Evolutionary conservation across 352 stramenopile species (phyloP), one percentile per base, ranked within the genome.

Genomic region (Phytophthora brassicae): DNA sequence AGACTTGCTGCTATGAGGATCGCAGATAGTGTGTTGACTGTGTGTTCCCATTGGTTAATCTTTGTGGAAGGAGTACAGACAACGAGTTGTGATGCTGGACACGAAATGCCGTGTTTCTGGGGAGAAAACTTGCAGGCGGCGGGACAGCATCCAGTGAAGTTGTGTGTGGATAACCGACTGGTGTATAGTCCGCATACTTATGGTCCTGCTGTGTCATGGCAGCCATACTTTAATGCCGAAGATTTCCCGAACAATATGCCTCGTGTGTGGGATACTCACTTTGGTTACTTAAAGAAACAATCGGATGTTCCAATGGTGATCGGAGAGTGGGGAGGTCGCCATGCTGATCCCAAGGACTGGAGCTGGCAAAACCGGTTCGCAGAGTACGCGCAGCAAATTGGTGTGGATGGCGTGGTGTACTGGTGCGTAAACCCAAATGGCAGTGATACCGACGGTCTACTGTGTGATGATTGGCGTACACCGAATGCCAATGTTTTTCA

Each of bases 341-440:
- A 83, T 53, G 60, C 55, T 0, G 55, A 64, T 8, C 38, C 54
- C 7, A 61, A 57, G 19, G 80, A 92, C 47, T 68, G 64, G 48
- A 63, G 16, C 24, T 88, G 77, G 83, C 78, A 89, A 51, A 64
- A 64, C 6, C 55, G 31, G 14, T 88, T 88, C 44, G 75, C 59
- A 2, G 33, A 68, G 38, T 92, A 88, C 38, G 20, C 72, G 19
- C 31, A 67, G 19, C 51, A 75, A 14, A 72, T 86, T 51, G 70
- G 60, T 3, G 67, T 65, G 13, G 75, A 79, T n/a, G 73, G 65
- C 4, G 66, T 65, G 16, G 71, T 92, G 50, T 86, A 85, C 53
- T 92, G 82, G 81, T 79, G 74, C 46, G 63, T 92, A 20, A 90
- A 92, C 48, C 77, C 76, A 2, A 89, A 90, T 45, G 77, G 69